Percentiles rank a stretch among this genome's conserved stretches.
phyloP scores from a whole-genome alignment of 116 monocot species.

The Posidonia oceanica region DNA sequence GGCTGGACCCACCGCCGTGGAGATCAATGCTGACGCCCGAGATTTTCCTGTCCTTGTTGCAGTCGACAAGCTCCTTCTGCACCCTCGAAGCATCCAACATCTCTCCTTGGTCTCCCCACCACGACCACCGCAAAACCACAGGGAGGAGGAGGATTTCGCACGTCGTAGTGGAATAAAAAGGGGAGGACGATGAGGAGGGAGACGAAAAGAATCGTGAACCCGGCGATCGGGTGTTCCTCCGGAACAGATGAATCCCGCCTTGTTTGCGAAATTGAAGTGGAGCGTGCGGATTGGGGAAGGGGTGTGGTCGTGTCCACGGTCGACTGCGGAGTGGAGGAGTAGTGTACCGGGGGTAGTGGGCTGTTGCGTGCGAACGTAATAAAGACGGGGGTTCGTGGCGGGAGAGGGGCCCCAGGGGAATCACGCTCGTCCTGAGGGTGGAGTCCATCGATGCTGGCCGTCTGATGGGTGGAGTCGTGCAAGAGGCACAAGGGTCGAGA shows the following conservation, averaged over 20 bases:
- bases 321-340: no score
- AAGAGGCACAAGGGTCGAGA: no score
- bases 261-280: no score
- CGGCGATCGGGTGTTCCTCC: neutral
- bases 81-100: slow-evolving; percentile 87
- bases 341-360: no score
- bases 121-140: neutral
- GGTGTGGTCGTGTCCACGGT: no score
- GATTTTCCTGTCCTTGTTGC: slow-evolving; percentile 55
- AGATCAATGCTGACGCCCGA: slow-evolving; percentile 73
- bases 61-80: slow-evolving; percentile 89
- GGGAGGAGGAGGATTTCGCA: neutral
- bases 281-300: no score
- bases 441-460: no score
- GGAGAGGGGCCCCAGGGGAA: no score
- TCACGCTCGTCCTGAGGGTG: no score
- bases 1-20: slow-evolving; percentile 29
- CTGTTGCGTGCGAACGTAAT: no score
- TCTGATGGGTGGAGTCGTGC: no score
- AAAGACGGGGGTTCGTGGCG: no score
- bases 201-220: neutral
- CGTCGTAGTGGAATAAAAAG: neutral
- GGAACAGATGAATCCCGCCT: neutral
- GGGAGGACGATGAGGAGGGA: neutral
- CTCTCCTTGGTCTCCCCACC: slow-evolving; percentile 1